These are phyloP conservation scores for Aureobasidium musti DNA, from an alignment of 2,329 filamentous ascomycete genomes.

Conservation along the genomic window DNA sequence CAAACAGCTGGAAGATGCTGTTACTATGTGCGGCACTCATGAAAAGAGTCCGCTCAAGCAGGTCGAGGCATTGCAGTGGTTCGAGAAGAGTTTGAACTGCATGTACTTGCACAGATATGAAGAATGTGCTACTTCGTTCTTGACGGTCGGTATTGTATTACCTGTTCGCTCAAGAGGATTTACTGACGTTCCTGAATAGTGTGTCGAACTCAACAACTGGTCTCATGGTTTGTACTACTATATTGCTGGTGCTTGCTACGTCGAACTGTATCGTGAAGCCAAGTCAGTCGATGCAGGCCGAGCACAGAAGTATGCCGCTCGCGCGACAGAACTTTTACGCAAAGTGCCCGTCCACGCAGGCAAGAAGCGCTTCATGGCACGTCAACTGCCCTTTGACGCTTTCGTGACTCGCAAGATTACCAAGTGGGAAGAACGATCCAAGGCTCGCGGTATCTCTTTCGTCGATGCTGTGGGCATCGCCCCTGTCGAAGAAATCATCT, in stretches of 20 bases:
- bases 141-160: conserved; percentile 50
- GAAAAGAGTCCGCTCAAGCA: conserved; percentile 73
- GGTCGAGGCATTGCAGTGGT: conserved; percentile 79
- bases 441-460: conserved; percentile 65
- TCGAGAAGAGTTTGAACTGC: conserved; percentile 76
- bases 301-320: conserved; percentile 40
- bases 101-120: conserved; percentile 80
- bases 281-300: conserved; percentile 46
- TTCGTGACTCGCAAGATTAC: conserved; percentile 81
- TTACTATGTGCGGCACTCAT: conserved; percentile 57
- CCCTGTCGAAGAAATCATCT: conserved; percentile 87
- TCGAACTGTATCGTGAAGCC: conserved; percentile 75
- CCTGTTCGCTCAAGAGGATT: background rate
- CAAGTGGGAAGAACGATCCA: conserved; percentile 82
- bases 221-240: conserved; percentile 88
- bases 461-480: conserved; percentile 79
- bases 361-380: conserved; percentile 86
- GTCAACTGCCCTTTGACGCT: conserved; percentile 84
- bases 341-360: conserved; percentile 74
- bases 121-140: conserved; percentile 71
- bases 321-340: conserved; percentile 68
- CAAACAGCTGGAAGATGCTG: conserved; percentile 65
- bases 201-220: conserved; percentile 85
- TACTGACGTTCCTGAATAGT: conserved; percentile 45
- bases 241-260: conserved; percentile 73